Evolutionary conservation across 306 rosid species (phyloP).

Genomic region (Acacia melanoxylon): DNA sequence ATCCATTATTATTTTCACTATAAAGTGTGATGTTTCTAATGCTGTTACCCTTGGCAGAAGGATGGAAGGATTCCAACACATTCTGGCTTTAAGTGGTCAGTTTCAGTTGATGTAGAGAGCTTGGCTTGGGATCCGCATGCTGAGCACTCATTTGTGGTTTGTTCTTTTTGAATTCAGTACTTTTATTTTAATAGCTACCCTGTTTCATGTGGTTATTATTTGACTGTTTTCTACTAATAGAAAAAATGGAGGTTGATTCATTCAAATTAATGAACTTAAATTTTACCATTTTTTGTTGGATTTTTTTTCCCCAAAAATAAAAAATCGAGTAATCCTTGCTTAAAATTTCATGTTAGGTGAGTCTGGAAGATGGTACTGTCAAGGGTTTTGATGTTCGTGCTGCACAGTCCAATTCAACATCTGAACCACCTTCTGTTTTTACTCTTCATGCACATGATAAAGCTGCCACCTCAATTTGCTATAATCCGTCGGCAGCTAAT

Average conservation of each 20-base stretch:
- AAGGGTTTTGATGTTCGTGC: slow-evolving; percentile 83
- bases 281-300: neutral
- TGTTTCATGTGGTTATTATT: neutral
- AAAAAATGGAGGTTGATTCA: neutral
- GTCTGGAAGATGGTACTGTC: slow-evolving; percentile 87
- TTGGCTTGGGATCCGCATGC: slow-evolving; percentile 96
- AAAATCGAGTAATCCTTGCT: neutral
- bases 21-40: neutral
- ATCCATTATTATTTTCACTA: neutral
- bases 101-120: slow-evolving; percentile 82
- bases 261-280: neutral
- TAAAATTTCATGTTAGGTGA: slow-evolving; percentile 57
- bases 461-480: slow-evolving; percentile 74
- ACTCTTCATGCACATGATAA: slow-evolving; percentile 96
- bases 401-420: slow-evolving; percentile 52
- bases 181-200: neutral
- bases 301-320: neutral
- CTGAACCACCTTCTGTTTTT: slow-evolving; percentile 61
- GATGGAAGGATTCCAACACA: slow-evolving; percentile 83
- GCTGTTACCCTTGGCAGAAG: slow-evolving; percentile 59
- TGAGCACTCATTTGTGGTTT: slow-evolving; percentile 81
- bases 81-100: slow-evolving; percentile 85
- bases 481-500: slow-evolving; percentile 69
- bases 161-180: slow-evolving; percentile 33
- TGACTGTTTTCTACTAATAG: neutral